phyloP scores from a whole-genome alignment of 192 early-diverging fungal genomes.

The Backusella luteola region DNA sequence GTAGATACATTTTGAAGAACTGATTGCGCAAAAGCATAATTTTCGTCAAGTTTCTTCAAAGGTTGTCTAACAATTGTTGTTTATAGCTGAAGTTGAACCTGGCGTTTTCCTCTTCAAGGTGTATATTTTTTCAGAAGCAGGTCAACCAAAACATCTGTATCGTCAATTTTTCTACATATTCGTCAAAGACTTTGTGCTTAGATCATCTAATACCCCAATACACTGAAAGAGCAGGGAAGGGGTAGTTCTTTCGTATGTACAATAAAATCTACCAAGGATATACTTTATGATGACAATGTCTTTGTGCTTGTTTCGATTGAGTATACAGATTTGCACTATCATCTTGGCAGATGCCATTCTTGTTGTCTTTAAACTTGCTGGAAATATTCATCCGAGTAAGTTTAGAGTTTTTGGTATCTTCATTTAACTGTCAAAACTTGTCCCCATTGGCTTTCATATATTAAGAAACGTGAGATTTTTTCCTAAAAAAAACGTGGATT shows the following conservation, averaged over 20 bases:
- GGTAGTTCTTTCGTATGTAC: conserved; percentile 79
- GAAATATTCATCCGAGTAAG: no score
- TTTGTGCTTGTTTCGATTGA: conserved; percentile 54
- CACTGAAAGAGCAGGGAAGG: conserved; percentile 80
- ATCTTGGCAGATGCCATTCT: no score
- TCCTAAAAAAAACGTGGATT: no score
- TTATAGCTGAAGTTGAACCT: conserved; percentile 89
- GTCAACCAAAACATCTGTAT: conserved; percentile 74
- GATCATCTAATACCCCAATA: conserved; percentile 84
- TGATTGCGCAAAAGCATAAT: conserved; percentile 82
- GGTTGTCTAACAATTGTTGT: conserved; percentile 92
- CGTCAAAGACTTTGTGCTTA: conserved; percentile 90
- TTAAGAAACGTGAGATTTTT: no score
- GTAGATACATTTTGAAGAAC: conserved; percentile 85
- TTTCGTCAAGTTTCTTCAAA: conserved; percentile 82
- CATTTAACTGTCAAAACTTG: no score
- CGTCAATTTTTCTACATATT: conserved; percentile 89
- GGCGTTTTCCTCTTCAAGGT: conserved; percentile 67
- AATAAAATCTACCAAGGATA: conserved; percentile 93
- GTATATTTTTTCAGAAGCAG: conserved; percentile 79
- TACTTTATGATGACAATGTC: conserved; percentile 90
- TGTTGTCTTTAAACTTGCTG: no score
- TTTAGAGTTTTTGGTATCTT: no score
- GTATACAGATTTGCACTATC: no score
- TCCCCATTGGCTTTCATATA: no score